Evolutionary conservation across 495 filamentous ascomycete genomes (phyloP), one percentile per base, ranked within the genome.

Genomic region (Podospora pseudopauciseta): DNA sequence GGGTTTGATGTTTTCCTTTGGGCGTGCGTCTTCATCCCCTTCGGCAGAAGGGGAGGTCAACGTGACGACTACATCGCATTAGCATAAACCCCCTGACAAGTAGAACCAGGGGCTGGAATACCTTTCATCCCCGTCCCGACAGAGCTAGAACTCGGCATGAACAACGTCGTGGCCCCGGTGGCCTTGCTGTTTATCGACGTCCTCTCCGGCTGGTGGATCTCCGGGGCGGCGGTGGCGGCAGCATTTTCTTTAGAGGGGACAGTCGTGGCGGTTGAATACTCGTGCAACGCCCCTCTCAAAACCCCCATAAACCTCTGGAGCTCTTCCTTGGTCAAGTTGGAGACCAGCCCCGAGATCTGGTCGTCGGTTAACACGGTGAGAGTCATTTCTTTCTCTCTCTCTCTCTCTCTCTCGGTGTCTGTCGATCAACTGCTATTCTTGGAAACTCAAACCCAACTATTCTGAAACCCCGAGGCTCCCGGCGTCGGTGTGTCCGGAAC

Each of bases 101-200:
- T 70, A 57, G 78, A 77, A 67, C 77, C 74, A 65, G 77, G 34
- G 34, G 11, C 11, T 39, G 34, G 81, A 64, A 81, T 73, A 34
- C 77, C 83, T 82, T 86, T 86, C 64, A 86, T 75, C 18, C 80
- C 84, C 63, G 84, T 77, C 19, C 84, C 82, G 1, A 72, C 60
- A 0, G 80, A 71, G 64, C 79, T 82, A 26, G 80, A 86, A 2
- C 91, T 91, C 4, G 95, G 95, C 95, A 97, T 99, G 77, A 97
- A 95, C 34, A 98, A 82, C 0, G 91, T 97, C 3, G 91, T 96
- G 56, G 87, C 86, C 53, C 92, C 90, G 81, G 92, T 89, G 23
- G 80, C 83, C 3, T 83, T 63, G 34, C 85, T 79, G 57, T 87
- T 86, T 60, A 94, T 85, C 0, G 88, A 85, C 0, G 91, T 91